Base-by-base conservation (phyloP, 2,329 filamentous ascomycete species). In the Aspergillus tamarii region DNA sequence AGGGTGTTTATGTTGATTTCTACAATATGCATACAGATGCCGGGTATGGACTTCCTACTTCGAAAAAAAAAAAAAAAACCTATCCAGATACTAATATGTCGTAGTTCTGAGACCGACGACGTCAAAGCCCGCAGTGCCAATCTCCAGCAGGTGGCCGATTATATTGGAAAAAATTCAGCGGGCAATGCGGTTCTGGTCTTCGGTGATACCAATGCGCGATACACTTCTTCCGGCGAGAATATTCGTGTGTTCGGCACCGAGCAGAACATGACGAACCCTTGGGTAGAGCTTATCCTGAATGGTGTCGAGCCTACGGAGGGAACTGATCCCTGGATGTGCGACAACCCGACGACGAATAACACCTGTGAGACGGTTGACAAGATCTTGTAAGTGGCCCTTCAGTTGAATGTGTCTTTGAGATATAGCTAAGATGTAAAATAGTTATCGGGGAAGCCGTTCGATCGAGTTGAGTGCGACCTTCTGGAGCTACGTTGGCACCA, bases 1-100 rank as follows among this genome's bases (percentile, higher is more conserved):
- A 81, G 41, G 83, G 83, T 19, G 82, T 87, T 9, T 88, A 84
- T 64, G 75, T 89, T 28, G 88, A 91, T 72, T 78, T 86, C 9
- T 90, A 90, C 79, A 91, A 91, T 72, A 70, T 91, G 8, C 89
- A 91, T 73, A 79, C 88, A 1, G 89, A 91, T 72, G 89, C 89
- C 21, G 88, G 87, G 77, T 81, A 70, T 43, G 65, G 30, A 23
- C 16, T 4, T 8, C 16, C 34, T 5, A 9, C 6, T 6, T 21
- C 23, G 3, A 26, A 10, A 26, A 6, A 26, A 10, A 26, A 6
- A 26, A 10, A 32, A 14, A 28, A 3, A 14, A 16, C n/a, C 4
- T 36, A 1, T 1, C 0, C 9, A 6, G 28, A 39, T 8, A 48
- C 41, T 57, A 14, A 55, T 34, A 1, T 12, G 8, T 21, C 21